These are phyloP conservation scores for Candida golubevii DNA, from an alignment of 805 yeast genomes.

Conservation along the genomic window DNA sequence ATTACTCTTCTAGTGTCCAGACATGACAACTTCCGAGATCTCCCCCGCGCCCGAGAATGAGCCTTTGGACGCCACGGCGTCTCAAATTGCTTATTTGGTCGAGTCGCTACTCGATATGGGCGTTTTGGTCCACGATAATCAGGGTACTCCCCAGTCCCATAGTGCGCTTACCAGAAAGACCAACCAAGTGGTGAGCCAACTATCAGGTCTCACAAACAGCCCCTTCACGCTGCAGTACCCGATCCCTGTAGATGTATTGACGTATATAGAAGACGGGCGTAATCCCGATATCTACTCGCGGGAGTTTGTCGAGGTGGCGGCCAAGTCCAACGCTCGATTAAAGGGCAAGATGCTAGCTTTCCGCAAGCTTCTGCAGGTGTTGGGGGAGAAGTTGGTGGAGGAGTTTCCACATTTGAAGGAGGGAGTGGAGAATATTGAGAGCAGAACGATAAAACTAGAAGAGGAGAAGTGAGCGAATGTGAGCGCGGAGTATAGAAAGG, in stretches of 20 bases:
- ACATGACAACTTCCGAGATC: constrained; percentile 31
- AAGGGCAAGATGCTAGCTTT: constrained; percentile 80
- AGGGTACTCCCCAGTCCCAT: constrained; percentile 79
- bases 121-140: constrained; percentile 87
- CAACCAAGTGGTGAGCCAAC: constrained; percentile 40
- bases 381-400: constrained; percentile 64
- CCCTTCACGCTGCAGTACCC: constrained; percentile 37
- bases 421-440: constrained; percentile 53
- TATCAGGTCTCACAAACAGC: constrained; percentile 30
- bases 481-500: too few species aligned
- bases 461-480: constrained; percentile 10
- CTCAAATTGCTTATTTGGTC: constrained; percentile 30
- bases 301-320: constrained; percentile 93
- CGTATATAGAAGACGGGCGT: constrained; percentile 92
- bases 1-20: too few species aligned
- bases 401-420: constrained; percentile 75
- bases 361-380: constrained; percentile 53
- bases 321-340: constrained; percentile 80
- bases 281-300: constrained; percentile 96
- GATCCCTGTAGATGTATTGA: constrained; percentile 79
- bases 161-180: constrained; percentile 37
- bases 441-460: constrained; percentile 23
- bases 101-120: constrained; percentile 89
- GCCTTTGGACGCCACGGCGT: constrained; percentile 28
- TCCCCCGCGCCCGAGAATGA: constrained; percentile 21